phyloP scores from a whole-genome alignment of 1,284 basidiomycete genomes.

The Heterobasidion occidentale region DNA sequence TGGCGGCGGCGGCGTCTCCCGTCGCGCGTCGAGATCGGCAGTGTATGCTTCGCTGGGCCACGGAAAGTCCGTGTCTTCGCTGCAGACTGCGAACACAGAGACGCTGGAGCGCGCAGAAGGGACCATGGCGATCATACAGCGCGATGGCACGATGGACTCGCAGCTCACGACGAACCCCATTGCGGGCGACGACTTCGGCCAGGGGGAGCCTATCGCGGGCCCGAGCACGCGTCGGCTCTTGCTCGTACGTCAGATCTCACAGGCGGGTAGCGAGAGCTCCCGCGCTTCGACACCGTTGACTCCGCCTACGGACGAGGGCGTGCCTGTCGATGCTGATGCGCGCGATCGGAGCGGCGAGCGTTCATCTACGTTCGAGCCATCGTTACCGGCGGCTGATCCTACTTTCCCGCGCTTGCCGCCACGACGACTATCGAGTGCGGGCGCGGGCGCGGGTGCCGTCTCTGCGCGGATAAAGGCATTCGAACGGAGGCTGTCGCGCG shows the following conservation, averaged over 20 bases:
- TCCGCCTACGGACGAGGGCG: not conserved
- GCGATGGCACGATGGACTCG: constrained; percentile 32
- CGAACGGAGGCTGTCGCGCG: constrained; percentile 34
- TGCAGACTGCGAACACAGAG: constrained; percentile 54
- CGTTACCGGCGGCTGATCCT: not conserved
- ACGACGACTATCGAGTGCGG: constrained; percentile 10
- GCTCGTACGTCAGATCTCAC: constrained; percentile 2
- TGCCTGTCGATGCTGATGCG: not conserved
- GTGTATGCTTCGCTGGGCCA: constrained; percentile 24
- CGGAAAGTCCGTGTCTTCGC: constrained; percentile 43
- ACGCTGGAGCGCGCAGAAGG: constrained; percentile 56
- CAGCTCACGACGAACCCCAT: constrained; percentile 6
- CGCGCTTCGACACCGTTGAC: not conserved
- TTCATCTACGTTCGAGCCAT: not conserved
- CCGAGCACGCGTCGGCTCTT: not conserved
- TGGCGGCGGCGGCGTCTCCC: not conserved
- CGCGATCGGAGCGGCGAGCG: not conserved
- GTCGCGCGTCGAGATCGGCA: constrained; percentile 6
- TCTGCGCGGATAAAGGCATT: constrained; percentile 26
- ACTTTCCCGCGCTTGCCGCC: constrained; percentile 9
- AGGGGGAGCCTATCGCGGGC: not conserved
- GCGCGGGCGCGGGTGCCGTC: constrained; percentile 20
- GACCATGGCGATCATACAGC: constrained; percentile 60
- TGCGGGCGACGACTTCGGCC: constrained; percentile 13
- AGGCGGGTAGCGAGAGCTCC: not conserved